Percentiles rank a stretch among this genome's conserved stretches.
These are phyloP conservation scores for Volvox reticuliferus DNA, from an alignment of 139 green algal genomes.

Conservation along the genomic window DNA sequence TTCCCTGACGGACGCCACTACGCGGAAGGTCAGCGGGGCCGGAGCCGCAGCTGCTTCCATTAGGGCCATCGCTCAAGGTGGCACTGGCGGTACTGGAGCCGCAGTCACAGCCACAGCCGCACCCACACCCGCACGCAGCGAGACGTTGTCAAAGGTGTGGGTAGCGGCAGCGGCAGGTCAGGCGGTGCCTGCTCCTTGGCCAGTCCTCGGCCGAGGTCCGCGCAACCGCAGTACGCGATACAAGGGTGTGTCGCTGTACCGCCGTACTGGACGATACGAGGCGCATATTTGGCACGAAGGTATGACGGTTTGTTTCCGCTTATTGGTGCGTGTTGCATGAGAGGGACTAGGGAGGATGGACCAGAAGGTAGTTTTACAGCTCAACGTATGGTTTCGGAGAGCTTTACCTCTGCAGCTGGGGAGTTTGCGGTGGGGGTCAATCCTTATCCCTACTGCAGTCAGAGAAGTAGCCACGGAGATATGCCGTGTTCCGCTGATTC, in stretches of 20 bases:
- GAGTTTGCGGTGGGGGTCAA: too few relatives aligned
- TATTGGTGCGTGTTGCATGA: too few relatives aligned
- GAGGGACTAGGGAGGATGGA: too few relatives aligned
- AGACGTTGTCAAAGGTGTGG: too few relatives aligned
- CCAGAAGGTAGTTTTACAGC: too few relatives aligned
- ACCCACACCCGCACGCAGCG: too few relatives aligned
- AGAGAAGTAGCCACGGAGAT: too few relatives aligned
- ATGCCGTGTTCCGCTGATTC: too few relatives aligned
- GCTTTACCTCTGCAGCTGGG: too few relatives aligned
- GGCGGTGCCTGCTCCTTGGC: background rate
- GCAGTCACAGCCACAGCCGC: background rate
- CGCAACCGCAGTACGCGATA: conserved; percentile 41
- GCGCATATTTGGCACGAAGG: conserved; percentile 51
- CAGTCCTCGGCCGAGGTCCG: background rate
- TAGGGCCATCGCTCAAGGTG: background rate
- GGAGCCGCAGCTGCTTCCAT: background rate
- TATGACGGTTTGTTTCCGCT: background rate
- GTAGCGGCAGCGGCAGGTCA: background rate
- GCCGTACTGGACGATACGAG: conserved; percentile 36
- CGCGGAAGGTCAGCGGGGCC: background rate
- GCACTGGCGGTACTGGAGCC: background rate
- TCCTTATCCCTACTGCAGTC: too few relatives aligned
- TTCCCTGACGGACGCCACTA: background rate
- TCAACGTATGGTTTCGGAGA: too few relatives aligned
- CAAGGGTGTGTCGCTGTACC: conserved; percentile 52